Evolutionary conservation across 2,329 filamentous ascomycete species (phyloP), one percentile per base, ranked within the genome.

Genomic region (Curvularia sp.): DNA sequence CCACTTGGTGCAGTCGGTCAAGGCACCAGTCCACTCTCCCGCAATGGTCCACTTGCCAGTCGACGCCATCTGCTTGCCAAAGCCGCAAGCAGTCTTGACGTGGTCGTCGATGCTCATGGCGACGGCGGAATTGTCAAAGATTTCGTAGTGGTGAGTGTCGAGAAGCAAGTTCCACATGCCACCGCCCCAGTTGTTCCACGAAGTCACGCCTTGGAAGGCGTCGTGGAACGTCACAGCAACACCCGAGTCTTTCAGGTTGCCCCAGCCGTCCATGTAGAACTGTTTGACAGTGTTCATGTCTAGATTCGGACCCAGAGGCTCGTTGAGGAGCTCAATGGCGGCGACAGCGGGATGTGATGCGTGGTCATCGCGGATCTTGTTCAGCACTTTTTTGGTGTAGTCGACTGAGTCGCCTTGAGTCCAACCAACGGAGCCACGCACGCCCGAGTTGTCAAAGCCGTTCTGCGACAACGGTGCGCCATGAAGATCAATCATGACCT

Each of bases 401-500:
- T 55, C 53, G 12, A 81, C 69, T 4, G 78, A 77, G 53, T 80
- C 75, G 47, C 79, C 79, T 64, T 80, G 77, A 5, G 74, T 78
- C 80, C 80, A 82, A 39, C 63, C 67, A n/a, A 85, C 76, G 5
- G 62, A 43, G 4, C 82, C 83, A 18, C 78, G 76, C 43, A 78
- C 80, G 45, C 87, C 87, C 53, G 83, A 86, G 75, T 89, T 89
- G 74, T 89, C 87, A 69, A 89, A 89, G 3, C 87, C 87, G 60
- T 89, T 89, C 66, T 89, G 87, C 6, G 85, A 87, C 6, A 82
- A 82, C 18, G 86, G 84, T 30, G 86, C 85, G 64, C 87, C 88
- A 68, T 91, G 88, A 21, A 90, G 76, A 71, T 91, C 88, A 65
- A 91, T 82, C 76, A 89, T 83, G 41, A 90, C 85, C 68, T 88